These are phyloP conservation scores for Saprolegnia diclina DNA, from an alignment of 352 stramenopile species.

Conservation along the genomic window DNA sequence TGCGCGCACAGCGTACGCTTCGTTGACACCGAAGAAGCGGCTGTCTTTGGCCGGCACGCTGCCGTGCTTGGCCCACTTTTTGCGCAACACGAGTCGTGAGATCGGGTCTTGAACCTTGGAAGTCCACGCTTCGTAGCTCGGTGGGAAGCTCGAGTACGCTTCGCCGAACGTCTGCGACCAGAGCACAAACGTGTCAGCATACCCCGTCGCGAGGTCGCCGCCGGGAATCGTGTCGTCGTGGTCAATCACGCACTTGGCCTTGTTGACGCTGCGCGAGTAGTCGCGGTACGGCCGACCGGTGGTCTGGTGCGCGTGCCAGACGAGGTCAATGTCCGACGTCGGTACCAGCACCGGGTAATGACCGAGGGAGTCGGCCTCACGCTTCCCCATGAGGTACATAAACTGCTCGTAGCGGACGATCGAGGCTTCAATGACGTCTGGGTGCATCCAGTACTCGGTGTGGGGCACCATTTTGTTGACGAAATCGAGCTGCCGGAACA, in stretches of 20 bases:
- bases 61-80: too few relatives aligned
- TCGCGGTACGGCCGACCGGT: background rate
- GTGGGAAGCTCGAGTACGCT: slow-evolving; percentile 14
- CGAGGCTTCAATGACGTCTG: background rate
- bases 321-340: slow-evolving; percentile 21
- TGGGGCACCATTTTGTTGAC: slow-evolving; percentile 20
- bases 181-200: slow-evolving; percentile 9
- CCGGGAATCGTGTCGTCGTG: slow-evolving; percentile 19
- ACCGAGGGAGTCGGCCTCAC: too few relatives aligned
- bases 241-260: background rate
- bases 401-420: slow-evolving; percentile 25
- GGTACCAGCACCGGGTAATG: slow-evolving; percentile 1
- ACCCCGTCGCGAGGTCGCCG: slow-evolving; percentile 10
- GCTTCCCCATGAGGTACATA: slow-evolving; percentile 20
- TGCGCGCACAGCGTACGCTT: background rate
- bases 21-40: too few relatives aligned
- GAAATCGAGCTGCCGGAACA: slow-evolving; percentile 25
- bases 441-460: slow-evolving; percentile 19
- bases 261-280: too few relatives aligned
- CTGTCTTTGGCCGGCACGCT: background rate
- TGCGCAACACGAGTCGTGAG: too few relatives aligned
- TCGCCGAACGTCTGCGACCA: slow-evolving; percentile 19
- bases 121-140: slow-evolving; percentile 3
- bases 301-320: slow-evolving; percentile 14
- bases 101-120: too few relatives aligned